phyloP scores from a whole-genome alignment of 1,139 yeast genomes.

The Saccharomyces hybrid region DNA sequence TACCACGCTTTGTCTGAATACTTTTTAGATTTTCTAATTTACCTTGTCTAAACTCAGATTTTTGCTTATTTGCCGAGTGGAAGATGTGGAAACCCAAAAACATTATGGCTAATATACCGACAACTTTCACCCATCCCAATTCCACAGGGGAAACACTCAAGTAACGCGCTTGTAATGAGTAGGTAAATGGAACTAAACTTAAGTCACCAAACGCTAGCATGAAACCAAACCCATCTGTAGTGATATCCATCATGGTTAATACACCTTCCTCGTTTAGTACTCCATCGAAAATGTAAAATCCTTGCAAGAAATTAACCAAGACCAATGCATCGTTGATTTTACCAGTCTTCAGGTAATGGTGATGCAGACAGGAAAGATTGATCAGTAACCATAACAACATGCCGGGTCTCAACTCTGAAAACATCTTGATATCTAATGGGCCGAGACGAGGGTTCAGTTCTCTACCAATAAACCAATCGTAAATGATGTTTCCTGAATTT shows the following conservation, averaged over 20 bases:
- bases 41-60: constrained; percentile 76
- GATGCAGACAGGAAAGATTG: constrained; percentile 72
- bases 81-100: constrained; percentile 72
- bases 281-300: constrained; percentile 83
- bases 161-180: constrained; percentile 78
- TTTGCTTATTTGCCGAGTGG: constrained; percentile 76
- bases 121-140: constrained; percentile 40
- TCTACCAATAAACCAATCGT: constrained; percentile 96
- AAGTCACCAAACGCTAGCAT: constrained; percentile 94
- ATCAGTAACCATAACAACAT: constrained; percentile 77
- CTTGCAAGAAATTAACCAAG: constrained; percentile 62
- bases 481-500: constrained; percentile 64
- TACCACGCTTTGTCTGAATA: constrained; percentile 68
- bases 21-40: constrained; percentile 57
- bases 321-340: constrained; percentile 63
- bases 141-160: constrained; percentile 57
- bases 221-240: constrained; percentile 95
- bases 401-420: constrained; percentile 94
- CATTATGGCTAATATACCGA: constrained; percentile 39
- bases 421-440: constrained; percentile 76
- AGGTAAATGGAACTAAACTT: constrained; percentile 90
- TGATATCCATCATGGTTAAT: constrained; percentile 88
- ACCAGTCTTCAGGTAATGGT: constrained; percentile 61
- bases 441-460: constrained; percentile 91
- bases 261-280: constrained; percentile 85